Percentiles rank a stretch among this genome's conserved stretches.
Conservation (phyloP, 116 monocot species). For the Phalaenopsis hybrid region DNA sequence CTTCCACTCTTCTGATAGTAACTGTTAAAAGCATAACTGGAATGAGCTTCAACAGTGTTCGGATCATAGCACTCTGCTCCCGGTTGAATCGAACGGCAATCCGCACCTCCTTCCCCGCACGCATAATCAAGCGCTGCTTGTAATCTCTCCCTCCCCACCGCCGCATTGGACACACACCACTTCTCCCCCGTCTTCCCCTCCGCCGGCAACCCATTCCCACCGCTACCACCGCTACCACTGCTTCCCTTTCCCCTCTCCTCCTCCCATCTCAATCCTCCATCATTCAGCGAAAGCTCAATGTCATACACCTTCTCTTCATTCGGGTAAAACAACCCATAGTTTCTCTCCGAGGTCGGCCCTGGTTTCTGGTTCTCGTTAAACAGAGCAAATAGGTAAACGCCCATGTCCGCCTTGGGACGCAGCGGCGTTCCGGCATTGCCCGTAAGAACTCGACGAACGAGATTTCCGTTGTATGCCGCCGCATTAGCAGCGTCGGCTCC, state of each 20-base stretch:
- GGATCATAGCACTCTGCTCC: conserved; percentile 55
- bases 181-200: conserved; percentile 8
- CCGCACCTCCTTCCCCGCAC: conserved; percentile 72
- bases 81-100: conserved; percentile 63
- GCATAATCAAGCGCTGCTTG: conserved; percentile 80
- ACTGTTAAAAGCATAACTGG: conserved; percentile 75
- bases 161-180: conserved; percentile 48
- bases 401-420: conserved; percentile 38
- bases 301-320: conserved; percentile 48
- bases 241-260: conserved; percentile 20
- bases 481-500: conserved; percentile 52
- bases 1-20: conserved; percentile 69
- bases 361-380: conserved; percentile 69
- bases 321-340: conserved; percentile 77
- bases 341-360: conserved; percentile 71
- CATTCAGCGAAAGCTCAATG: conserved; percentile 21
- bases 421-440: conserved; percentile 53
- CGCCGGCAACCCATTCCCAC: conserved; percentile 1
- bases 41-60: conserved; percentile 67
- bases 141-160: conserved; percentile 36
- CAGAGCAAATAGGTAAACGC: conserved; percentile 46
- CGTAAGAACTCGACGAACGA: conserved; percentile 47
- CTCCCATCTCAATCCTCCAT: conserved; percentile 19
- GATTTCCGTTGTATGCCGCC: conserved; percentile 59
- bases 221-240: not conserved